Base-by-base conservation (phyloP, 192 early-diverging fungal species). In the Gamsiella multidivaricata region DNA sequence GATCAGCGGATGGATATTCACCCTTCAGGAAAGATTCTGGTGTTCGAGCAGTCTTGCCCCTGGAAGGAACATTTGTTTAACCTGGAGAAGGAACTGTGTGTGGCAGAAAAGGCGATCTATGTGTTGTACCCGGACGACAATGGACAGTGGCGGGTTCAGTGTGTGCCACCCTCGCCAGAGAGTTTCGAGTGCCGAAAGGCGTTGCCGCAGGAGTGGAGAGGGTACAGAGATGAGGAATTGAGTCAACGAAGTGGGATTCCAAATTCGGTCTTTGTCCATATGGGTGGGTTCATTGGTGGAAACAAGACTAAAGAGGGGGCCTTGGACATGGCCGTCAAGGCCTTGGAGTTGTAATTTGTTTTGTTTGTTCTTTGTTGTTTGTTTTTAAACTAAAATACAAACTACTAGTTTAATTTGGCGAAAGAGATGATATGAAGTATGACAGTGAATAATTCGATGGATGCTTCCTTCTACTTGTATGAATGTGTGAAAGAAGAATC, bases 31-130 rank as follows among this genome's bases (percentile, higher is more conserved):
- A 84, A 89, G 41, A 92, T 98, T 50, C 80, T 98, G 41, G 79
- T 95, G 32, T 88, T 98, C 49, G 90, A 95, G 34, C 85, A 85
- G 52, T 89, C 89, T 41, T 96, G 94, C 69, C 97, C 97, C 10
- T 98, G 96, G 96, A 97, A 97, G 83, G 94, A 95, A 46, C 95
- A 98, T 63, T 70, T 98, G 65, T 85, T 90, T 25, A 86, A 82
- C 11, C 71, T 94, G 53, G 92, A 94, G 65, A 79, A 83, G 28
- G 89, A 91, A 47, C 69, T 74, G 20, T 67, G 83, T 20, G 65
- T 88, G 25, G 83, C 81, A 58, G 72, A 82, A 22, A 65, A 65
- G 55, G 50, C 54, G 11, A 29, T 66, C 15, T 81, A 70, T 56
- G 61, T 70, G 1, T 29, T 75, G 3, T 75, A 74, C 34, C 62